phyloP scores from a whole-genome alignment of 1,284 basidiomycete species.

The Xerocomus amazonicus region DNA sequence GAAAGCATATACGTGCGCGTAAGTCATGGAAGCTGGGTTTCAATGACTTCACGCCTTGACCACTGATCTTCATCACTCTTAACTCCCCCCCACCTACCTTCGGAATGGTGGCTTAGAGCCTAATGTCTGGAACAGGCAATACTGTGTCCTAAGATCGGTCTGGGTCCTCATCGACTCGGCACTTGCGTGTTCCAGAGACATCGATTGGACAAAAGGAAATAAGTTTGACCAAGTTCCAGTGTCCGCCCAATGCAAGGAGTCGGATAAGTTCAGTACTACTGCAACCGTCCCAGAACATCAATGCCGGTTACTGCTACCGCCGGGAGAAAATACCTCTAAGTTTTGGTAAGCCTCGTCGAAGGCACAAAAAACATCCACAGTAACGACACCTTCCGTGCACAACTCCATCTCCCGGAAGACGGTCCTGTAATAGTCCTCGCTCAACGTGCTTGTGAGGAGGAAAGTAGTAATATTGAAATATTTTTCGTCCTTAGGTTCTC shows the following conservation, averaged over 20 bases:
- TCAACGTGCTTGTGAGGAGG: slow-evolving; percentile 12
- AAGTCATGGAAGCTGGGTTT: too few species aligned
- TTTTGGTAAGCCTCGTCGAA: not conserved
- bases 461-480: slow-evolving; percentile 17
- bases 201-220: not conserved
- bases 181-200: not conserved
- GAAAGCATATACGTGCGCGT: too few species aligned
- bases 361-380: not conserved
- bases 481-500: slow-evolving; percentile 5
- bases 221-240: not conserved
- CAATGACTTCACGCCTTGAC: too few species aligned
- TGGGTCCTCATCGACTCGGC: not conserved
- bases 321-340: not conserved
- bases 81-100: too few species aligned
- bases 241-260: not conserved
- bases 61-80: too few species aligned
- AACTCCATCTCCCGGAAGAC: slow-evolving; percentile 3
- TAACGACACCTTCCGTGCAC: not conserved
- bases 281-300: not conserved
- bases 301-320: not conserved
- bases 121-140: too few species aligned
- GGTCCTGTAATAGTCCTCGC: not conserved
- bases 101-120: too few species aligned
- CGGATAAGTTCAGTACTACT: not conserved
- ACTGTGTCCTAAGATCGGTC: too few species aligned